Evolutionary conservation across 768 basidiomycete genomes (phyloP).

Genomic region (Leccinum barrowsii): DNA sequence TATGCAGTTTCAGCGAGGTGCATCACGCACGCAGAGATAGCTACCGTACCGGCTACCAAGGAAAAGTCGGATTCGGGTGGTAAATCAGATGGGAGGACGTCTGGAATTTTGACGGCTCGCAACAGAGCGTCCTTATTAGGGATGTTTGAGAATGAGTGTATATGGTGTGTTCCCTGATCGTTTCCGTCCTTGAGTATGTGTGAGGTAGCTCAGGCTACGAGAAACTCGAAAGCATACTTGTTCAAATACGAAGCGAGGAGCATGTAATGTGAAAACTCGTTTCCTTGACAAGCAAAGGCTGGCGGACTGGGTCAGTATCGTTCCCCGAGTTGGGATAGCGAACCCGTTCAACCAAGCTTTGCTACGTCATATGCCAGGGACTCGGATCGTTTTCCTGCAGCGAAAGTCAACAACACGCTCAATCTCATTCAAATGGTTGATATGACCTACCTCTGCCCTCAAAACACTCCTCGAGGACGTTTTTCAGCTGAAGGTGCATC

Average conservation of each 20-base stretch:
- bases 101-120: conserved; percentile 72
- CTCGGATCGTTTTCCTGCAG: conserved; percentile 52
- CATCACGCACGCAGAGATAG: not conserved
- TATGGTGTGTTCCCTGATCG: conserved; percentile 66
- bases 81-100: conserved; percentile 74
- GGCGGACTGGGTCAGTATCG: not conserved
- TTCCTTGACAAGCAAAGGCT: conserved; percentile 92
- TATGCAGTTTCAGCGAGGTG: not conserved
- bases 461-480: conserved; percentile 67
- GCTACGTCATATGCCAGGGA: conserved; percentile 89
- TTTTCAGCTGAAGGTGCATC: conserved; percentile 55
- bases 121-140: conserved; percentile 58
- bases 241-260: conserved; percentile 87
- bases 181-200: conserved; percentile 47
- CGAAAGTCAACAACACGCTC: not conserved
- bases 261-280: conserved; percentile 97
- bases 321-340: not conserved
- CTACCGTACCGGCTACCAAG: conserved; percentile 71
- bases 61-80: conserved; percentile 68
- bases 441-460: conserved; percentile 45
- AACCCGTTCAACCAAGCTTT: conserved; percentile 53
- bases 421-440: not conserved
- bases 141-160: conserved; percentile 90
- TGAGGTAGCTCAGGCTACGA: not conserved
- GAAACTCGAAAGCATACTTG: conserved; percentile 43